Base-by-base conservation (phyloP, 495 filamentous ascomycete genomes). In the Tuber brumale region DNA sequence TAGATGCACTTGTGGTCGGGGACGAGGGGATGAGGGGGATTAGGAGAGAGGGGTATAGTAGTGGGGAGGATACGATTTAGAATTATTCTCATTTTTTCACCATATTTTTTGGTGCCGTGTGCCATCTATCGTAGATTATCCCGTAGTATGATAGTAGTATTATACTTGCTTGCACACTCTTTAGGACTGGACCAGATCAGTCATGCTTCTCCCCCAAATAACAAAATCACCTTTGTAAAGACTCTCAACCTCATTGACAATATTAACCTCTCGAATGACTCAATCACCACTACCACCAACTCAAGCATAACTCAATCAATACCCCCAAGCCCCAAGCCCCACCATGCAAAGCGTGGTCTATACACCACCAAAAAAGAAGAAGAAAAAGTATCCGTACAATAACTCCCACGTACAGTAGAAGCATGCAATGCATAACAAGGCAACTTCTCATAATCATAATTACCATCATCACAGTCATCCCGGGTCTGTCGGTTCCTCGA, bases 1-100 rank as follows among this genome's bases (percentile, higher is more conserved):
- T 61, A 3, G 51, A 61, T 31, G 51, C 51, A 0, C 51, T 61
- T 14, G 12, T 61, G n/a, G 51, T 61, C 14, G n/a, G 51, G 7
- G 51, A 61, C 27, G 51, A 61, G 12, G 57, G 27, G 4, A 35
- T 66, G 57, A 66, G 5, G 31, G 57, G 57, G 57, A 66, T 66
- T 66, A 66, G 57, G 57, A 66, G 57, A 14, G 57, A 35, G 57
- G 57, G 57, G 57, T 66, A 66, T 35, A 66, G 57, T 14, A 66
- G 57, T 18, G 57, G 57, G 27, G 57, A 66, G 16, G 57, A 66
- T 66, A 66, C 57, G 10, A 66, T 66, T 35, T 66, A 66, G 31
- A 35, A 31, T 35, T 66, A 2, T 18, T 14, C 12, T 51, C 9
- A 10, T n/a, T n/a, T 35, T 66, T 66, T 61, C n/a, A 12, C 10